Conservation (phyloP, 75 land plant genomes). For the Chamaecyparis obtusa region DNA sequence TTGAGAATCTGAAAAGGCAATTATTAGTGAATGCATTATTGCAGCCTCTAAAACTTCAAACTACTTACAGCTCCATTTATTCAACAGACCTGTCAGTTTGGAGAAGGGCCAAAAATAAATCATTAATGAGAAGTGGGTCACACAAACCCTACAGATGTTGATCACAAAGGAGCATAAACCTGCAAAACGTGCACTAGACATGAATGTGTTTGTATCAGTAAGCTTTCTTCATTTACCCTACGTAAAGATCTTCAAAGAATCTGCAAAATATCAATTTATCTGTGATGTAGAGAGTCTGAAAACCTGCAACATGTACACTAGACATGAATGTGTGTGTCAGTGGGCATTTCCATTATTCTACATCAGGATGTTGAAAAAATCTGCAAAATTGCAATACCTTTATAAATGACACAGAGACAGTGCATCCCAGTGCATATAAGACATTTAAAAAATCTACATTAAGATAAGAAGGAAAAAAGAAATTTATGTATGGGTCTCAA, state of each 20-base stretch:
- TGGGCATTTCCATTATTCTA: neutral
- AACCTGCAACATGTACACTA: neutral
- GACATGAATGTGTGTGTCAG: neutral
- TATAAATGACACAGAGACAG: neutral
- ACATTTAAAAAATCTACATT: neutral
- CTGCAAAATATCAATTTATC: neutral
- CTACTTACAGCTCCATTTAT: neutral
- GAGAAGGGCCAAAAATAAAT: neutral
- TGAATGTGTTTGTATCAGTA: neutral
- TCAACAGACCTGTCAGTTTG: neutral
- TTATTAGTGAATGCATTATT: constrained; percentile 1
- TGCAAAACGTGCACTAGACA: neutral
- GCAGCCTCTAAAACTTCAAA: neutral
- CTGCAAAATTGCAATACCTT: neutral
- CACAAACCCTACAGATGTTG: neutral
- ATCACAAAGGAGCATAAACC: constrained; percentile 3
- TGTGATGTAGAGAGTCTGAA: neutral
- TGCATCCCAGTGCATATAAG: neutral
- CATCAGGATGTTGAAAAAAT: neutral
- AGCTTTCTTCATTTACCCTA: neutral
- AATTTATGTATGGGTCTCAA: neutral
- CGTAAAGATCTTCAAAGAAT: neutral
- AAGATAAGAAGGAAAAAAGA: neutral
- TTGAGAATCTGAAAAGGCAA: constrained; percentile 1
- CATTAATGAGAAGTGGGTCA: neutral